A percentile compares a stretch with the other conserved stretches of the same genome.
Conservation (phyloP, 2,329 filamentous ascomycete species). For the Coniochaeta prunicola region DNA sequence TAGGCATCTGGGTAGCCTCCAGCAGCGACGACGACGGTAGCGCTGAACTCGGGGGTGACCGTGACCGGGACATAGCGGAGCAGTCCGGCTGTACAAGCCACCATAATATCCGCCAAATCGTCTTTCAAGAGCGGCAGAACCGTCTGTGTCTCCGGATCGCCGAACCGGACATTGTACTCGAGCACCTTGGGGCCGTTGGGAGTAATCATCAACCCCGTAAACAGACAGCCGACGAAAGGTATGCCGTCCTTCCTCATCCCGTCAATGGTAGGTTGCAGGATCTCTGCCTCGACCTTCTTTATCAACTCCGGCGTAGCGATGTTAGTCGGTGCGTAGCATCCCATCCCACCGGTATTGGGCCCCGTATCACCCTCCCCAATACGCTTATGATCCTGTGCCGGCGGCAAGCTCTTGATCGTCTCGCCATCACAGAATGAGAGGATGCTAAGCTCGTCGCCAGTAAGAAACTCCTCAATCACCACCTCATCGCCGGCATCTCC, state of each 20-base stretch:
- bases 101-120: constrained; percentile 82
- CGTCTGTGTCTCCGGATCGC: constrained; percentile 87
- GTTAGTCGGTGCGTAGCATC: constrained; percentile 88
- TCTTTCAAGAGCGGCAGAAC: constrained; percentile 76
- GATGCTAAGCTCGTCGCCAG: constrained; percentile 87
- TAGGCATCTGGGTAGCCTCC: constrained; percentile 87
- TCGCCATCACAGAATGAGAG: constrained; percentile 88
- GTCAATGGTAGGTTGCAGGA: constrained; percentile 83
- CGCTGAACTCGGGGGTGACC: constrained; percentile 64
- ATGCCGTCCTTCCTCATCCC: constrained; percentile 78
- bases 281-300: constrained; percentile 67
- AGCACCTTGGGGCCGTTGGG: constrained; percentile 71
- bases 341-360: constrained; percentile 96
- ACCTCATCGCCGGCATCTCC: constrained; percentile 82
- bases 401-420: constrained; percentile 73
- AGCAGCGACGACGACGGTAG: constrained; percentile 89
- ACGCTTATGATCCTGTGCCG: constrained; percentile 95
- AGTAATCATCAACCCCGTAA: constrained; percentile 93
- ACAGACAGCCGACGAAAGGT: constrained; percentile 68
- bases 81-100: constrained; percentile 71
- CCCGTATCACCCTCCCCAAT: constrained; percentile 86
- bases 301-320: constrained; percentile 71
- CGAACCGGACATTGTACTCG: constrained; percentile 91
- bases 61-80: constrained; percentile 64
- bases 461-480: constrained; percentile 89